phyloP scores from a whole-genome alignment of 2,329 filamentous ascomycete genomes.

The Xylaria multiplex region DNA sequence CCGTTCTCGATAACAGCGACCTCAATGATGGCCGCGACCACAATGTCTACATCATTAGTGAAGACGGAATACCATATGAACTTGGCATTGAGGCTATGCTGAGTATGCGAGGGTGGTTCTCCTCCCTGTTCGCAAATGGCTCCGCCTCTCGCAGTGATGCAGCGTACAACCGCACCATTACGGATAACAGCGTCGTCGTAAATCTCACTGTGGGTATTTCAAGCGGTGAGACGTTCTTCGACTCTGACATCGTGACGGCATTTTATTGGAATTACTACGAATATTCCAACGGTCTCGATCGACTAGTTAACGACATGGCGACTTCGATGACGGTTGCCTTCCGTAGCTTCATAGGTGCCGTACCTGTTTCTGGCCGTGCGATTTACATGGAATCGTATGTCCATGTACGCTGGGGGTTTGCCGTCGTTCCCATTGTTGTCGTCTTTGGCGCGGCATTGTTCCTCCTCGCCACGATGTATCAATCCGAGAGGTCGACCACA shows the following conservation, averaged over 20 bases:
- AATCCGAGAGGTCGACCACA: slow-evolving; percentile 39
- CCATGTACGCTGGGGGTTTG: slow-evolving; percentile 51
- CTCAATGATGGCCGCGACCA: slow-evolving; percentile 36
- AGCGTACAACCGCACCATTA: slow-evolving; percentile 45
- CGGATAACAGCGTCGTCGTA: slow-evolving; percentile 45
- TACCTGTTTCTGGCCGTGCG: slow-evolving; percentile 46
- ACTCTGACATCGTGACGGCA: slow-evolving; percentile 52
- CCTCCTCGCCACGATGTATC: slow-evolving; percentile 44
- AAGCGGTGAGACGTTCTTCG: slow-evolving; percentile 49
- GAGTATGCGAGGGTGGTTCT: slow-evolving; percentile 49
- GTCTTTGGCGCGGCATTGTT: slow-evolving; percentile 48
- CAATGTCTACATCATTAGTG: slow-evolving; percentile 39
- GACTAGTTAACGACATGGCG: slow-evolving; percentile 50
- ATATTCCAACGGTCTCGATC: slow-evolving; percentile 48
- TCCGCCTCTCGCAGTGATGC: slow-evolving; percentile 44
- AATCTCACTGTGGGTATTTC: slow-evolving; percentile 50
- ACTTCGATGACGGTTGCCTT: slow-evolving; percentile 51
- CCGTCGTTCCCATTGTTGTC: slow-evolving; percentile 48
- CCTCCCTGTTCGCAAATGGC: slow-evolving; percentile 46
- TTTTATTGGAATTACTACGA: slow-evolving; percentile 56
- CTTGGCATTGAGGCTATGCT: slow-evolving; percentile 47
- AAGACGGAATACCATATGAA: slow-evolving; percentile 37
- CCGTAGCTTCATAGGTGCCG: slow-evolving; percentile 45
- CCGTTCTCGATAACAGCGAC: slow-evolving; percentile 42
- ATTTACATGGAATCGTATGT: slow-evolving; percentile 48